phyloP scores from a whole-genome alignment of 169 alveolate species.

The Blepharisma undulans region DNA sequence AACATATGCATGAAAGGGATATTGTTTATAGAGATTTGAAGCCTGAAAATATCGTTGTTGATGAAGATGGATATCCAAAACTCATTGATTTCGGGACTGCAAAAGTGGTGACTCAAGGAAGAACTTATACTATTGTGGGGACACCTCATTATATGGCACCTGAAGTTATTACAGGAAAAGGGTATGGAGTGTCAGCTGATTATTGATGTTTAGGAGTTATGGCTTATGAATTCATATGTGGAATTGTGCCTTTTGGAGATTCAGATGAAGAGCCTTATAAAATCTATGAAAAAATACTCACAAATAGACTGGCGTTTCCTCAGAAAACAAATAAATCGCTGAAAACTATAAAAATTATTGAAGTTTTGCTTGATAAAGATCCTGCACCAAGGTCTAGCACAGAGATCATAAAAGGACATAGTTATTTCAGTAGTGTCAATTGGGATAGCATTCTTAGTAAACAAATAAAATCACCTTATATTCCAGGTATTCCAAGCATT shows the following conservation, averaged over 20 bases:
- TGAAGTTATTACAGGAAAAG: constrained; percentile 89
- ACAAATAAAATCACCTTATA: constrained; percentile 54
- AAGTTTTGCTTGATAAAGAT: constrained; percentile 43
- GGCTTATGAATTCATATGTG: constrained; percentile 96
- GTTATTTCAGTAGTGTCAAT: constrained; percentile 53
- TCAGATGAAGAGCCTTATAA: constrained; percentile 95
- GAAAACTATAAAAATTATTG: constrained; percentile 25
- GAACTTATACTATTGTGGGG: constrained; percentile 73
- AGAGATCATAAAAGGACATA: constrained; percentile 40
- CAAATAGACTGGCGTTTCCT: constrained; percentile 80
- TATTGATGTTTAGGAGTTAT: constrained; percentile 99
- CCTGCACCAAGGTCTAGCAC: constrained; percentile 44
- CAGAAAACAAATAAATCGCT: not conserved
- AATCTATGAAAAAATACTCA: constrained; percentile 92
- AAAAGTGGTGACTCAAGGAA: constrained; percentile 70
- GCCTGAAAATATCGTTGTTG: constrained; percentile 47
- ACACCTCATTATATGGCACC: constrained; percentile 87
- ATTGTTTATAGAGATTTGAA: constrained; percentile 37
- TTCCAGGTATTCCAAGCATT: constrained; percentile 28
- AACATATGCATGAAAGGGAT: constrained; percentile 16
- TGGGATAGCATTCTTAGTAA: constrained; percentile 54
- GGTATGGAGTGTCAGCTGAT: constrained; percentile 95
- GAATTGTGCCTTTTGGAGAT: constrained; percentile 97
- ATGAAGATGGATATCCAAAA: constrained; percentile 82
- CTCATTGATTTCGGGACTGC: constrained; percentile 84